phyloP scores from a whole-genome alignment of 2,329 filamentous ascomycete species.

The Salinomyces thailandicus region DNA sequence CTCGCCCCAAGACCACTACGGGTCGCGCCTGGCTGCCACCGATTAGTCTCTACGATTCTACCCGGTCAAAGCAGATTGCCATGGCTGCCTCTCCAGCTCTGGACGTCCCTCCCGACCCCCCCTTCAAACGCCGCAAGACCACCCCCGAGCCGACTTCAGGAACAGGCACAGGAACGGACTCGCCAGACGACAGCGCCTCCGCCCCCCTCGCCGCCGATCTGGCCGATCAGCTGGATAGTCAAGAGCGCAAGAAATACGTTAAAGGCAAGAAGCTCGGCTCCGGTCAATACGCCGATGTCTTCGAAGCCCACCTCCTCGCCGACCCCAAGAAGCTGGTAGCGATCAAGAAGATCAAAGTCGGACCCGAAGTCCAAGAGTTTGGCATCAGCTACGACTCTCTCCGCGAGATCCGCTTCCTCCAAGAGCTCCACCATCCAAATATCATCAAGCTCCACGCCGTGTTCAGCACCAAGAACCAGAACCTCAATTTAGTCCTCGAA shows the following conservation, averaged over 20 bases:
- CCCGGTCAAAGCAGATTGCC: too few relatives aligned
- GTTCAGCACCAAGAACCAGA: conserved; percentile 93
- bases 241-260: conserved; percentile 69
- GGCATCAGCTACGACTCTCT: conserved; percentile 91
- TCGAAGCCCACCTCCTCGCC: conserved; percentile 66
- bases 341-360: conserved; percentile 86
- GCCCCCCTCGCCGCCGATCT: conserved; percentile 26
- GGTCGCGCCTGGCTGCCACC: too few relatives aligned
- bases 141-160: conserved; percentile 6
- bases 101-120: conserved; percentile 24
- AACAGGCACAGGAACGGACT: background rate
- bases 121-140: conserved; percentile 22
- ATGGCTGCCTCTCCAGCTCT: conserved; percentile 19
- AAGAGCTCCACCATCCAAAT: conserved; percentile 89
- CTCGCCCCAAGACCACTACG: too few relatives aligned
- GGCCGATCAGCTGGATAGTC: conserved; percentile 39
- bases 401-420: conserved; percentile 88
- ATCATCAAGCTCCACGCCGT: conserved; percentile 88
- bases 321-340: conserved; percentile 69
- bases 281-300: conserved; percentile 95
- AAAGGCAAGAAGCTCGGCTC: conserved; percentile 90
- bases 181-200: conserved; percentile 2
- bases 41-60: too few relatives aligned
- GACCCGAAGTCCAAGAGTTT: conserved; percentile 68
- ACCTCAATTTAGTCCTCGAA: conserved; percentile 90